Conservation (phyloP, 208 protist species). For the Phytomonas sp. region DNA sequence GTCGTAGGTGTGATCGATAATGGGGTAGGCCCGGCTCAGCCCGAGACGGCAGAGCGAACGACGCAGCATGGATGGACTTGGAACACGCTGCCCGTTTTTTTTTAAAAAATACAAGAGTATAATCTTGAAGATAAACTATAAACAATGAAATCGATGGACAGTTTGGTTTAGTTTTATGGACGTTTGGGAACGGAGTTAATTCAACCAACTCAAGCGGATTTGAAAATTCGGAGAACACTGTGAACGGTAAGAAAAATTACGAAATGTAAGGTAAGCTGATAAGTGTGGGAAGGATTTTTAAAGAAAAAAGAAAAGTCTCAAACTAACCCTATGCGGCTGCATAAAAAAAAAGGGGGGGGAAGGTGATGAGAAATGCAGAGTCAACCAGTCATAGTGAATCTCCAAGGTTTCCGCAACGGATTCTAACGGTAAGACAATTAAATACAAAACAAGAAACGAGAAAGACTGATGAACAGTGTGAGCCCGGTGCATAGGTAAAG, state of each 20-base stretch:
- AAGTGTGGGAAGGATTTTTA: background rate
- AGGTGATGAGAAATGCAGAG: background rate
- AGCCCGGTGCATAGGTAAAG: conserved; percentile 4
- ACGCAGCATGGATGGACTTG: conserved; percentile 31
- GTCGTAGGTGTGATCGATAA: conserved; percentile 98
- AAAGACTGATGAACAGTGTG: background rate
- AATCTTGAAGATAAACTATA: conserved; percentile 6
- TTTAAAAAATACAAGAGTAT: conserved; percentile 9
- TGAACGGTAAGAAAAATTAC: conserved; percentile 1
- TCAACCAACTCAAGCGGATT: background rate
- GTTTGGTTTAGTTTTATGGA: background rate
- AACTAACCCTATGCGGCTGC: background rate
- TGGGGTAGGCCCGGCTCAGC: conserved; percentile 84
- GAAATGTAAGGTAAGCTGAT: background rate
- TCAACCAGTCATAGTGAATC: background rate
- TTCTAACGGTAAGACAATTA: background rate
- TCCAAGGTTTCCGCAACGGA: background rate
- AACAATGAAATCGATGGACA: background rate
- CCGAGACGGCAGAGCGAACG: conserved; percentile 43
- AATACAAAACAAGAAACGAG: background rate
- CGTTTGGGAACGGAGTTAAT: background rate
- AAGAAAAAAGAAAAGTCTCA: conserved; percentile 1
- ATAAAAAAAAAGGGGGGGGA: background rate
- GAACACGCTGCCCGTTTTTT: background rate
- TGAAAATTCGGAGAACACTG: background rate